phyloP scores from a whole-genome alignment of 2,329 filamentous ascomycete species.

The Claviceps sp. region DNA sequence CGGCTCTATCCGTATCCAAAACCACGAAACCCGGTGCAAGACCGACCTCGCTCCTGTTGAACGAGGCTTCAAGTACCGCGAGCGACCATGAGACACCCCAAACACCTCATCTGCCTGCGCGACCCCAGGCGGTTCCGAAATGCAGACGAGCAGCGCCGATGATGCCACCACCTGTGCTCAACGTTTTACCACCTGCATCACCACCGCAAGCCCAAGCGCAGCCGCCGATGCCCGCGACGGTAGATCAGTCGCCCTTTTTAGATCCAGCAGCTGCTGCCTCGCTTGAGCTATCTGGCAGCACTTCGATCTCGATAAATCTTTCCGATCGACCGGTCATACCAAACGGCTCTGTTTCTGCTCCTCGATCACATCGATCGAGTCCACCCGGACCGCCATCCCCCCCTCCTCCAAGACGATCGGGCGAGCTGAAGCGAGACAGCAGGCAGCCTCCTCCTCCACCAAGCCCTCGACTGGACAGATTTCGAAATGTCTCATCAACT shows the following conservation, averaged over 20 bases:
- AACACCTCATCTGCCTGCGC: constrained; percentile 14
- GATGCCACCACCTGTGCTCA: constrained; percentile 48
- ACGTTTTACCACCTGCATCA: constrained; percentile 56
- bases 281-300: constrained; percentile 26
- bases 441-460: constrained; percentile 49
- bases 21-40: constrained; percentile 12
- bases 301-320: constrained; percentile 36
- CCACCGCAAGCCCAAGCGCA: constrained; percentile 40
- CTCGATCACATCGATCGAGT: constrained; percentile 32
- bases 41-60: constrained; percentile 12
- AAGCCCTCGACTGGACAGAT: constrained; percentile 67
- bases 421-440: constrained; percentile 37
- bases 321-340: constrained; percentile 44
- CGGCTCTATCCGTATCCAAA: not conserved
- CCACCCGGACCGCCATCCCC: constrained; percentile 45
- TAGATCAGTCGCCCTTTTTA: constrained; percentile 32
- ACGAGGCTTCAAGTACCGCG: constrained; percentile 8
- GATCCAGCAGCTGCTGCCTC: constrained; percentile 32
- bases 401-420: constrained; percentile 50
- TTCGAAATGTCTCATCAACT: constrained; percentile 20
- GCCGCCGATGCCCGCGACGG: constrained; percentile 18
- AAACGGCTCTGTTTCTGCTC: constrained; percentile 21
- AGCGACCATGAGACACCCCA: constrained; percentile 11
- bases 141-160: constrained; percentile 12
- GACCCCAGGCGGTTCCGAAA: constrained; percentile 9